These are phyloP conservation scores for Podospora fimiseda DNA, from an alignment of 495 filamentous ascomycete genomes.

Conservation along the genomic window DNA sequence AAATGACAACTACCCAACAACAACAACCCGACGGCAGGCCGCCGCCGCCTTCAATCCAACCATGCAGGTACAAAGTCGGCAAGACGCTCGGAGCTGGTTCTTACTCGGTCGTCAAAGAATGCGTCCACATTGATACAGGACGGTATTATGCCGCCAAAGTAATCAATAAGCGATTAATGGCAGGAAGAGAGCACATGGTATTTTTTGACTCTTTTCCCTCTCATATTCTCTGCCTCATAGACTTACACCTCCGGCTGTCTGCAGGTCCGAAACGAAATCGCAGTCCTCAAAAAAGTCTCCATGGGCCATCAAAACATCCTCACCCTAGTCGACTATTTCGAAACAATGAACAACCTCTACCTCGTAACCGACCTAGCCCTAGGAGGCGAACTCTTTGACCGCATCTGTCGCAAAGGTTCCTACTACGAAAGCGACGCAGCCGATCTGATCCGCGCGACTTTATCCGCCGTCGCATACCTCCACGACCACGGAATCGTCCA, in stretches of 20 bases:
- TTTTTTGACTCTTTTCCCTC: constrained; percentile 8
- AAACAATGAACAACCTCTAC: constrained; percentile 99
- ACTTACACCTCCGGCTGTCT: neutral
- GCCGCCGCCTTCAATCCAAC: constrained; percentile 43
- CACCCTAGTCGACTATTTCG: constrained; percentile 97
- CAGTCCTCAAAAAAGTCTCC: constrained; percentile 89
- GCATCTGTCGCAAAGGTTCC: constrained; percentile 94
- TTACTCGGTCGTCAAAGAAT: constrained; percentile 99
- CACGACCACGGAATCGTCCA: constrained; percentile 99
- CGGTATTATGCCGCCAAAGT: constrained; percentile 98
- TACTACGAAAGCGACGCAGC: constrained; percentile 98
- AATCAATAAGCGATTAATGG: constrained; percentile 98
- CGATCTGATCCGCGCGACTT: constrained; percentile 86
- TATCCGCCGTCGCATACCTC: constrained; percentile 95
- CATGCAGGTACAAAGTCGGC: constrained; percentile 87
- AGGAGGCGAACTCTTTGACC: constrained; percentile 94
- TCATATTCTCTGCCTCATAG: neutral
- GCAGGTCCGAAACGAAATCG: constrained; percentile 96
- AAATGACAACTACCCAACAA: constrained; percentile 19
- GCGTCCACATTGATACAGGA: constrained; percentile 96
- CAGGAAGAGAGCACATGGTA: constrained; percentile 97
- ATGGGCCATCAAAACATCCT: constrained; percentile 98
- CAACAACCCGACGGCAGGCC: constrained; percentile 23
- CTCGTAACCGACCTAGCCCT: constrained; percentile 95
- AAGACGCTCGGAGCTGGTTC: constrained; percentile 95